Evolutionary conservation across 1,139 yeast species (phyloP).

Genomic region (Hyphopichia wangnamkhiaoensis): DNA sequence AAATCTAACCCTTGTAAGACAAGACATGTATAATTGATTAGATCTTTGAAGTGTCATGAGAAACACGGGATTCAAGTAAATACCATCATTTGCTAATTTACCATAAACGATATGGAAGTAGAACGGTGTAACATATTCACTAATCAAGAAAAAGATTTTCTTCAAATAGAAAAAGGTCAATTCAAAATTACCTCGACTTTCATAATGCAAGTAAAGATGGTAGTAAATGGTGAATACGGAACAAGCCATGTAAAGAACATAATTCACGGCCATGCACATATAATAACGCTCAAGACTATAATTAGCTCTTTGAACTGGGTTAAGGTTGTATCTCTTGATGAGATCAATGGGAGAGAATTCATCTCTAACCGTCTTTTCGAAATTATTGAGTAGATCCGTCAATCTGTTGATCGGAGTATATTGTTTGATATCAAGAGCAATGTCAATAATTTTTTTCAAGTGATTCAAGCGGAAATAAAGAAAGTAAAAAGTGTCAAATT

Average conservation of each 20-base stretch:
- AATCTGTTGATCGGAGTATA: constrained; percentile 18
- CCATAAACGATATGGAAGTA: constrained; percentile 25
- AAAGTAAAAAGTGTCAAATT: constrained; percentile 7
- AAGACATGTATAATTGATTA: constrained; percentile 24
- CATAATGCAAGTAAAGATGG: constrained; percentile 35
- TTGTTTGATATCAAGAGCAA: constrained; percentile 16
- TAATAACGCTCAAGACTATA: constrained; percentile 5
- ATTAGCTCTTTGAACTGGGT: constrained; percentile 10
- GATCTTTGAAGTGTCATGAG: constrained; percentile 26
- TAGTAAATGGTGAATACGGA: constrained; percentile 15
- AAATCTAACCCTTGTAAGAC: constrained; percentile 19
- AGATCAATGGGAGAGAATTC: constrained; percentile 11
- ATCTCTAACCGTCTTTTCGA: constrained; percentile 15
- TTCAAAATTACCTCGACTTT: constrained; percentile 19
- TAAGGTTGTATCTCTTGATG: not conserved
- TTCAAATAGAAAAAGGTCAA: constrained; percentile 29
- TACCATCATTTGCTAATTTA: constrained; percentile 21
- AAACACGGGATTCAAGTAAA: constrained; percentile 26
- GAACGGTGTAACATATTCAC: constrained; percentile 28
- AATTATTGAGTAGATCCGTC: constrained; percentile 13
- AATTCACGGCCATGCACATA: constrained; percentile 1
- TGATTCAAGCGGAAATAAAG: constrained; percentile 1
- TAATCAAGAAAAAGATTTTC: constrained; percentile 24
- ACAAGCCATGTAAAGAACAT: not conserved
- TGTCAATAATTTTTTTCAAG: constrained; percentile 10